Conservation (phyloP, 495 filamentous ascomycete species). For the Penicillium macrosclerotiorum region DNA sequence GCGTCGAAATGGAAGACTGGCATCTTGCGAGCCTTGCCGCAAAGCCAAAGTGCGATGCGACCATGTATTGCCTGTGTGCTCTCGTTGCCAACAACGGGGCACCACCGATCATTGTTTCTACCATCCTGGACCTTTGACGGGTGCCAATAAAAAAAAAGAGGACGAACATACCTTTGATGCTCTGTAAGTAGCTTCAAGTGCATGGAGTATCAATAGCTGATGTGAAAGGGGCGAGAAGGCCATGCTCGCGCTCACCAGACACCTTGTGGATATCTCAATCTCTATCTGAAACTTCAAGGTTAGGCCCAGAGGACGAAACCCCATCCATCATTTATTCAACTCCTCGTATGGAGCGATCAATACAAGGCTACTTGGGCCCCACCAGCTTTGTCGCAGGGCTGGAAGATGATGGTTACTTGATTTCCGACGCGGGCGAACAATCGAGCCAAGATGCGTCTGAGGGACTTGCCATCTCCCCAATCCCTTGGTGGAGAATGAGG, state of each 20-base stretch:
- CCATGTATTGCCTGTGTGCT: slow-evolving; percentile 34
- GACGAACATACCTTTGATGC: slow-evolving; percentile 5
- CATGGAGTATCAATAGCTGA: too few relatives aligned
- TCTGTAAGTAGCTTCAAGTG: slow-evolving; percentile 6
- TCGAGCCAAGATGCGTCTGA: slow-evolving; percentile 1
- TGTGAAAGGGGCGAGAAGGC: too few relatives aligned
- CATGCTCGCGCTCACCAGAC: too few relatives aligned
- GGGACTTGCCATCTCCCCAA: slow-evolving; percentile 19
- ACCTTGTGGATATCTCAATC: too few relatives aligned
- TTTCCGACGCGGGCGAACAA: slow-evolving; percentile 11
- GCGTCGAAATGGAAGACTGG: slow-evolving; percentile 45
- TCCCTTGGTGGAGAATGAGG: slow-evolving; percentile 28
- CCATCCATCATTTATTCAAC: background rate
- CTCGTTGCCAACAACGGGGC: slow-evolving; percentile 27
- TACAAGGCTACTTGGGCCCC: slow-evolving; percentile 27
- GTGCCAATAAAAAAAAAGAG: slow-evolving; percentile 1
- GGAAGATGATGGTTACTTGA: slow-evolving; percentile 17
- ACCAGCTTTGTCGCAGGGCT: slow-evolving; percentile 31
- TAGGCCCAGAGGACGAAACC: too few relatives aligned
- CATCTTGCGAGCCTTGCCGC: slow-evolving; percentile 50
- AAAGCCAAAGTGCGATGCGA: slow-evolving; percentile 48
- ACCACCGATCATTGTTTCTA: slow-evolving; percentile 30
- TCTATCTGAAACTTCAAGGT: too few relatives aligned
- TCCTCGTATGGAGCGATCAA: background rate
- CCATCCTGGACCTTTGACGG: slow-evolving; percentile 40